phyloP scores from a whole-genome alignment of 169 alveolate species.

The Cardiosporidium cionae region DNA sequence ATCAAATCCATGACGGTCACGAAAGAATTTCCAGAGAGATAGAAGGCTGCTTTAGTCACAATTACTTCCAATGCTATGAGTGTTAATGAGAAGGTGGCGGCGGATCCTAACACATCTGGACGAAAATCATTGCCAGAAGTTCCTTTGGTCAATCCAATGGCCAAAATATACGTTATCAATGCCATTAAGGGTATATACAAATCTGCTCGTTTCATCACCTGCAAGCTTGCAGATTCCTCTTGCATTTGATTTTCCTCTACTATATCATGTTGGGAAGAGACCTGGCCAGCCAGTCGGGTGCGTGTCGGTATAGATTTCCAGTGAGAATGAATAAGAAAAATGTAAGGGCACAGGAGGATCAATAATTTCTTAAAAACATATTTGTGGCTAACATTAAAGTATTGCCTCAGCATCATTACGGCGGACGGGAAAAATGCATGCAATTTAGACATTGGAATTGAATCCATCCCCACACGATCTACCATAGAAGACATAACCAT shows the following conservation, averaged over 20 bases:
- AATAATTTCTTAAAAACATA: neutral
- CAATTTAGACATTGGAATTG: no score
- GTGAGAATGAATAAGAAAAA: neutral
- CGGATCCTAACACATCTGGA: neutral
- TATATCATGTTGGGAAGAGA: no score
- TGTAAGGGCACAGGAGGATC: neutral
- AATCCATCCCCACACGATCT: no score
- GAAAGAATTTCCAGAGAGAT: neutral
- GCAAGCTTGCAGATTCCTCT: no score
- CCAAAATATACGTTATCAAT: neutral
- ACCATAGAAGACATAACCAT: no score
- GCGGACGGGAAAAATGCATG: neutral
- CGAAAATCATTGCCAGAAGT: neutral
- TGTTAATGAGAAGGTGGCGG: neutral
- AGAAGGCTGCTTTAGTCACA: neutral
- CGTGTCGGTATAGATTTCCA: no score
- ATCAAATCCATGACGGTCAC: neutral
- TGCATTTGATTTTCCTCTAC: no score
- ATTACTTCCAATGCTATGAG: neutral
- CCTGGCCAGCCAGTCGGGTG: no score
- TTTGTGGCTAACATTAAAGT: neutral
- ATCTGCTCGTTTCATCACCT: no score
- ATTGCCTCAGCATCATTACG: neutral
- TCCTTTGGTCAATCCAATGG: neutral
- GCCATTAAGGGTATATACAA: neutral